Evolutionary conservation across 768 basidiomycete genomes (phyloP), one percentile per base, ranked within the genome.

Genomic region (Chiua virens): DNA sequence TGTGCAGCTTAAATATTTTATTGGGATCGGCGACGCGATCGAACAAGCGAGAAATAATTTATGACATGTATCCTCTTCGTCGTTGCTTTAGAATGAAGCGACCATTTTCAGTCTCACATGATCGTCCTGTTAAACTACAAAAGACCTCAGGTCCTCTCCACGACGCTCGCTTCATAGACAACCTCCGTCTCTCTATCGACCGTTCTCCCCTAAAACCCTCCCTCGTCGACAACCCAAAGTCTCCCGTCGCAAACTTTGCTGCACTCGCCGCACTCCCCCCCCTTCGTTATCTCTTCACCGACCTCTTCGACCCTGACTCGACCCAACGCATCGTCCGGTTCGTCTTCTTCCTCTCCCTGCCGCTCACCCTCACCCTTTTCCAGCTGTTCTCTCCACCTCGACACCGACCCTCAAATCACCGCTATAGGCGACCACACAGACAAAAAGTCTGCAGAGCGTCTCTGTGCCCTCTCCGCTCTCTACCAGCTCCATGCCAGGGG

Each of bases 391-490:
- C 57, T 73, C 40, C 21, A 37, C 4, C 62, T 71, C 34, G 58
- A 62, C 27, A 66, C 62, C 22, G 54, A 48, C n/a, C 65, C 64
- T 7, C 68, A 67, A 13, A 64, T 90, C 30, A 59, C 78, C 48
- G 90, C 81, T 8, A 66, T 85, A 3, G 91, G 89, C 8, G 86
- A 91, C 67, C 71, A 75, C 41, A 11, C 65, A 5, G 73, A 70
- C 14, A 83, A 76, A 66, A 85, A 83, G 57, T 77, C 85, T 20
- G 85, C 92, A 1, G 81, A 87, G 57, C 78, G 79, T 64, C 73
- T 93, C n/a, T 89, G 91, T 7, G 85, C 86, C 2, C 70, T 92
- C 22, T 85, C 85, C 39, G 86, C 85, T 8, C 67, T 88, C 30
- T 80, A 87, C 62, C 89, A 94, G 60, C 64, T 95, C 18, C 77